Percentiles rank a stretch among this genome's conserved stretches.
These are phyloP conservation scores for Sugiyamaella mastotermitis DNA, from an alignment of 805 yeast species.

Conservation along the genomic window DNA sequence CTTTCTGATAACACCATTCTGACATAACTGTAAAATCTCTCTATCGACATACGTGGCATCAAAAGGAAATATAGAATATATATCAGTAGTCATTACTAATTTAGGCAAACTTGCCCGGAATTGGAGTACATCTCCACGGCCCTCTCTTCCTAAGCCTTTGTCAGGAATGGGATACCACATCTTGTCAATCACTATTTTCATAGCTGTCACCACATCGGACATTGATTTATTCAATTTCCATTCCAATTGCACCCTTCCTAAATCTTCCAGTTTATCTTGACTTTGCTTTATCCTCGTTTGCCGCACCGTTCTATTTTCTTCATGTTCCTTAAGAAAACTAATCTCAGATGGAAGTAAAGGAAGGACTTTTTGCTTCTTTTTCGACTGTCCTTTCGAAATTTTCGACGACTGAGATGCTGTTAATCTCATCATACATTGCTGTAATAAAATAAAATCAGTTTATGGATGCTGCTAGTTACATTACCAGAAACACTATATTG, in stretches of 20 bases:
- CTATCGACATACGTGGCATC: conserved; percentile 34
- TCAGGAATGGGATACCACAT: conserved; percentile 32
- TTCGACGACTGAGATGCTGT: conserved; percentile 15
- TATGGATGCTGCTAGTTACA: no score
- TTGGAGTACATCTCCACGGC: conserved; percentile 22
- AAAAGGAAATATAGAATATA: conserved; percentile 31
- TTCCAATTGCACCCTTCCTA: conserved; percentile 16
- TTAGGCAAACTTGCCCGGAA: conserved; percentile 28
- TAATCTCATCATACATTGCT: no score
- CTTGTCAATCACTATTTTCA: conserved; percentile 20
- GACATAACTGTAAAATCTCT: conserved; percentile 21
- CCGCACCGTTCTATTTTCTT: conserved; percentile 18
- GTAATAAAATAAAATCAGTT: no score
- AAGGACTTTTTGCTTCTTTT: conserved; percentile 5
- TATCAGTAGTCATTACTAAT: conserved; percentile 28
- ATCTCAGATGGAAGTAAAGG: conserved; percentile 20
- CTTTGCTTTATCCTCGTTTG: conserved; percentile 11
- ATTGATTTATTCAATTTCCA: conserved; percentile 12
- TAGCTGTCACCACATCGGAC: conserved; percentile 18
- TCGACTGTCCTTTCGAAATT: conserved; percentile 2
- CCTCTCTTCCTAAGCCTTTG: conserved; percentile 23
- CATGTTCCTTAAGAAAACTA: conserved; percentile 18
- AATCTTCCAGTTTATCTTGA: conserved; percentile 15
- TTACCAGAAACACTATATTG: no score
- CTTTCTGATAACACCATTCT: conserved; percentile 24